Conservation (phyloP, 2,329 filamentous ascomycete species). For the Penicillium decumbens region DNA sequence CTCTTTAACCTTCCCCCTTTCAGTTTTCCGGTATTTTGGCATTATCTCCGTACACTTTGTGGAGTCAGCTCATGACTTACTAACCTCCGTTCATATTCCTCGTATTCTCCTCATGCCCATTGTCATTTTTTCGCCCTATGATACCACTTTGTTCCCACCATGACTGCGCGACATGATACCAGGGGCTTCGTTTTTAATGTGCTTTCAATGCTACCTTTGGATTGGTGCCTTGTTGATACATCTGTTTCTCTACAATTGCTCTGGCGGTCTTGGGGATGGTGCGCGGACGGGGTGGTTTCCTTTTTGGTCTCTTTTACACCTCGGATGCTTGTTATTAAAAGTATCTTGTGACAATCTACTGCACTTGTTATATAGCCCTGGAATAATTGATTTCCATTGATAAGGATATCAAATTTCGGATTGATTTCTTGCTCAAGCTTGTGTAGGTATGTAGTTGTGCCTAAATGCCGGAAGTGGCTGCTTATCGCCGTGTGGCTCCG, state of each 20-base stretch:
- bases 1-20: neutral
- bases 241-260: conserved; percentile 21
- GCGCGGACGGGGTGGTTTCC: conserved; percentile 13
- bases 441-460: neutral
- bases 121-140: conserved; percentile 24
- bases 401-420: conserved; percentile 5
- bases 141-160: conserved; percentile 41
- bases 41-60: conserved; percentile 5
- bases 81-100: neutral
- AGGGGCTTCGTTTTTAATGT: conserved; percentile 23
- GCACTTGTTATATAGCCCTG: conserved; percentile 8
- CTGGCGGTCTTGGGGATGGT: conserved; percentile 17
- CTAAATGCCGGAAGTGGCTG: conserved; percentile 10
- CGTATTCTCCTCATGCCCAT: neutral
- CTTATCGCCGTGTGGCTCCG: conserved; percentile 13
- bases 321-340: conserved; percentile 1
- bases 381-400: conserved; percentile 13
- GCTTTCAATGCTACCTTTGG: conserved; percentile 15
- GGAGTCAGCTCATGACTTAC: conserved; percentile 16
- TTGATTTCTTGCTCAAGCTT: neutral
- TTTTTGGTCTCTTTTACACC: neutral
- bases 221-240: conserved; percentile 17
- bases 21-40: conserved; percentile 2
- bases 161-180: conserved; percentile 35
- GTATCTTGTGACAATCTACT: conserved; percentile 9